Evolutionary conservation across 2,329 filamentous ascomycete species (phyloP).

Genomic region (Xylaria sp.): DNA sequence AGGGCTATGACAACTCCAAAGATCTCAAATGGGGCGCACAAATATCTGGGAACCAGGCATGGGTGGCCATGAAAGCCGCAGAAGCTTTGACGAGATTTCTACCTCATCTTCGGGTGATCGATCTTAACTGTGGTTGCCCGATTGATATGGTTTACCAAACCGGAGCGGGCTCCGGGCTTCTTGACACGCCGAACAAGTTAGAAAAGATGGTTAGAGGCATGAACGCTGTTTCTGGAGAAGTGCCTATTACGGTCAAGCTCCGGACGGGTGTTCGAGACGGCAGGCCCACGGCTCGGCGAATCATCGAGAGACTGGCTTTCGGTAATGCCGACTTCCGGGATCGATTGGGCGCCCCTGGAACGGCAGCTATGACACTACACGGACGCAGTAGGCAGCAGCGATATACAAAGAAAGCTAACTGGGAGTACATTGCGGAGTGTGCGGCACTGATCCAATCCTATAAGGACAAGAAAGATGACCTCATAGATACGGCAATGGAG

Average conservation of each 20-base stretch:
- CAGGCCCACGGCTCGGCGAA: slow-evolving; percentile 77
- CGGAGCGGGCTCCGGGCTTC: slow-evolving; percentile 86
- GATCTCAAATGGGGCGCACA: slow-evolving; percentile 92
- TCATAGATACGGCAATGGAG: slow-evolving; percentile 79
- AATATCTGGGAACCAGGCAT: slow-evolving; percentile 90
- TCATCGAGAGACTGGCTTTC: slow-evolving; percentile 82
- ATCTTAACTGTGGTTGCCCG: slow-evolving; percentile 96
- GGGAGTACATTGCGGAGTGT: slow-evolving; percentile 91
- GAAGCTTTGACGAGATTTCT: slow-evolving; percentile 78
- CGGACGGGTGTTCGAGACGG: slow-evolving; percentile 86
- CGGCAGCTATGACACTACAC: slow-evolving; percentile 94
- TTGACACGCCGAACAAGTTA: slow-evolving; percentile 86
- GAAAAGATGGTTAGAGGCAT: slow-evolving; percentile 96
- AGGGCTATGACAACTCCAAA: slow-evolving; percentile 79
- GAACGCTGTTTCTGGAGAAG: slow-evolving; percentile 88
- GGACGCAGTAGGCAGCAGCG: slow-evolving; percentile 92
- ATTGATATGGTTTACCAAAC: slow-evolving; percentile 92
- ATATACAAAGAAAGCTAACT: slow-evolving; percentile 91
- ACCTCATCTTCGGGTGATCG: slow-evolving; percentile 85
- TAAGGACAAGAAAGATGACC: slow-evolving; percentile 68
- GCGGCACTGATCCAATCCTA: slow-evolving; percentile 82
- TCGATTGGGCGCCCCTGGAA: slow-evolving; percentile 76
- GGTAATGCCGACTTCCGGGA: slow-evolving; percentile 76
- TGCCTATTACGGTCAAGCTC: slow-evolving; percentile 94
- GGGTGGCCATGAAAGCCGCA: slow-evolving; percentile 86